Conservation (phyloP, 345 rosid genomes). For the Brassica incana region DNA sequence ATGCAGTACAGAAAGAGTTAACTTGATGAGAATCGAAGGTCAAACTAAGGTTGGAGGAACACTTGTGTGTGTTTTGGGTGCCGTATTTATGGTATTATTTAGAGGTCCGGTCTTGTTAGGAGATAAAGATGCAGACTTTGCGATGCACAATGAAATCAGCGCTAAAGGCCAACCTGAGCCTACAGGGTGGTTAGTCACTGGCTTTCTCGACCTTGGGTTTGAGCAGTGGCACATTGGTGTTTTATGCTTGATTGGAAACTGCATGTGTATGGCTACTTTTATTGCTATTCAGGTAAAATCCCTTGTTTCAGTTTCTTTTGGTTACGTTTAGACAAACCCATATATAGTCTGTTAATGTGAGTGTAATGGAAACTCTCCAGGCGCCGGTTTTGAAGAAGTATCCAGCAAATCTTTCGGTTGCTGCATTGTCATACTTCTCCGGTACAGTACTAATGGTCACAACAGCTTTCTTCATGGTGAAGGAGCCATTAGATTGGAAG, state of each 20-base stretch:
- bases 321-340: constrained; percentile 2
- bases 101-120: constrained; percentile 91
- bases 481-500: constrained; percentile 77
- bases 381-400: constrained; percentile 79
- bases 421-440: constrained; percentile 77
- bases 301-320: constrained; percentile 11
- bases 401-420: constrained; percentile 83
- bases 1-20: constrained; percentile 97
- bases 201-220: constrained; percentile 59
- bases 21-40: constrained; percentile 78
- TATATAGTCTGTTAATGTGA: not conserved
- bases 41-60: constrained; percentile 90
- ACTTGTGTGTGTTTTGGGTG: constrained; percentile 79
- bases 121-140: constrained; percentile 50
- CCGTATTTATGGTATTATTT: constrained; percentile 77
- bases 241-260: constrained; percentile 91
- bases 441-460: constrained; percentile 75
- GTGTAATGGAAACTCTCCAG: constrained; percentile 44
- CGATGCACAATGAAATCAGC: constrained; percentile 54
- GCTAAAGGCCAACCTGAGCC: constrained; percentile 93
- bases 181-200: constrained; percentile 68
- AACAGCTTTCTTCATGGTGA: constrained; percentile 61
- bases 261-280: constrained; percentile 95
- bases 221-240: constrained; percentile 90
- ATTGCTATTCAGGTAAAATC: constrained; percentile 86